Conservation (phyloP, 306 rosid species). For the Quercus bicolor region DNA sequence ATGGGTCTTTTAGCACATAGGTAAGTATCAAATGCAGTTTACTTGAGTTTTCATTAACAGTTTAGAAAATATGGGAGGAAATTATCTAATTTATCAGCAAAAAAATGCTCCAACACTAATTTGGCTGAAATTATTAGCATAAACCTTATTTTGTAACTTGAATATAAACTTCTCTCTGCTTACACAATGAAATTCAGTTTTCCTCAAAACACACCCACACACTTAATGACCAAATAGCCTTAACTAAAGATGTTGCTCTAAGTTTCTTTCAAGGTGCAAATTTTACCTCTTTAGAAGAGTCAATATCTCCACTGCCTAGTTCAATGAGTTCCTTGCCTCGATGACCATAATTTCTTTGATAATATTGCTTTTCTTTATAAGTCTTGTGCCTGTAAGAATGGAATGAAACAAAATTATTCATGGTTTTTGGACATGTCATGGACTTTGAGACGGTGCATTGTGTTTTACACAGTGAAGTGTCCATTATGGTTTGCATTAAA, state of each 20-base stretch:
- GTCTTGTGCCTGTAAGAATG: conserved; percentile 36
- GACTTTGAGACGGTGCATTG: background rate
- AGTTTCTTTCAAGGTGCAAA: background rate
- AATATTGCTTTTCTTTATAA: conserved; percentile 29
- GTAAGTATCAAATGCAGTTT: too few relatives aligned
- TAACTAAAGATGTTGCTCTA: background rate
- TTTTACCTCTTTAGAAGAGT: conserved; percentile 42
- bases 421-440: background rate
- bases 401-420: conserved; percentile 16
- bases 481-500: background rate
- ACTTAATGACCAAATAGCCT: background rate
- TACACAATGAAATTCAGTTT: too few relatives aligned
- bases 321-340: conserved; percentile 23
- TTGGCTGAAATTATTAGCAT: too few relatives aligned
- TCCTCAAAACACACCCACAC: background rate
- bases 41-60: too few relatives aligned
- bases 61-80: too few relatives aligned
- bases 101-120: too few relatives aligned
- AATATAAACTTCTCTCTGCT: too few relatives aligned
- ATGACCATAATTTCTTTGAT: conserved; percentile 20
- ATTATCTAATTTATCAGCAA: too few relatives aligned
- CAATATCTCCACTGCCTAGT: conserved; percentile 21
- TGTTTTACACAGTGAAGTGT: background rate
- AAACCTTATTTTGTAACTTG: too few relatives aligned
- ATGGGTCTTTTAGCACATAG: too few relatives aligned